A percentile compares a stretch with the other conserved stretches of the same genome.
phyloP scores from a whole-genome alignment of 1,284 basidiomycete species.

The Ustilago nuda region DNA sequence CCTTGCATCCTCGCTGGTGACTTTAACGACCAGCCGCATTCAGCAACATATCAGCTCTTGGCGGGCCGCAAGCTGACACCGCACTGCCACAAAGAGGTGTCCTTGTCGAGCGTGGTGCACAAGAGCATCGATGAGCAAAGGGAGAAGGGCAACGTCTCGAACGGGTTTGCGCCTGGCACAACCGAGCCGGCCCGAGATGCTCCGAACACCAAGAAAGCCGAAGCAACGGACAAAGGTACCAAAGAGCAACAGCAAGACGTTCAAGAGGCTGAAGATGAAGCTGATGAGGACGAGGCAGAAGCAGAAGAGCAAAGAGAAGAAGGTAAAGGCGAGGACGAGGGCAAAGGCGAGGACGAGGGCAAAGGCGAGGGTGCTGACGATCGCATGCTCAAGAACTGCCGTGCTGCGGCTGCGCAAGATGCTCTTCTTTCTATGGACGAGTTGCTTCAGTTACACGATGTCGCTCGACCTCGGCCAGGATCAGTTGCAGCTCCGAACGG shows the following conservation, averaged over 20 bases:
- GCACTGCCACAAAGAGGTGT: conserved; percentile 73
- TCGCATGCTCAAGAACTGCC: conserved; percentile 80
- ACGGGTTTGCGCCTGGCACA: conserved; percentile 56
- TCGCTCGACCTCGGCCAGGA: conserved; percentile 55
- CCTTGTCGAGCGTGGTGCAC: conserved; percentile 83
- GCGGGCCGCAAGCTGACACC: conserved; percentile 71
- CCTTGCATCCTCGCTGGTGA: conserved; percentile 88
- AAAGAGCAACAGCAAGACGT: conserved; percentile 4
- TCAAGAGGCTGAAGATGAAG: conserved; percentile 17
- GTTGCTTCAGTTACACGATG: conserved; percentile 74
- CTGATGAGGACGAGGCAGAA: conserved; percentile 29
- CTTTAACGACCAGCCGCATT: conserved; percentile 90
- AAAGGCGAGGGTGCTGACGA: conserved; percentile 70
- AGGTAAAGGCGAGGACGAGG: conserved; percentile 22
- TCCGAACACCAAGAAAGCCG: conserved; percentile 38
- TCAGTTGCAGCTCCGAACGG: background rate
- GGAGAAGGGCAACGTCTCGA: conserved; percentile 32
- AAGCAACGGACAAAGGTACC: conserved; percentile 62
- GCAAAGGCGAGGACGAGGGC: conserved; percentile 69
- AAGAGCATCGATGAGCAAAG: conserved; percentile 76
- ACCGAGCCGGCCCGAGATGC: conserved; percentile 49
- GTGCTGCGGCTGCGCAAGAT: conserved; percentile 76
- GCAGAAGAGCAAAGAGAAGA: conserved; percentile 7
- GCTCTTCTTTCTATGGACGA: conserved; percentile 79
- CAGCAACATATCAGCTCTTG: conserved; percentile 86